Conservation (phyloP, 2,329 filamentous ascomycete species). For the Penicillium verrucosum region DNA sequence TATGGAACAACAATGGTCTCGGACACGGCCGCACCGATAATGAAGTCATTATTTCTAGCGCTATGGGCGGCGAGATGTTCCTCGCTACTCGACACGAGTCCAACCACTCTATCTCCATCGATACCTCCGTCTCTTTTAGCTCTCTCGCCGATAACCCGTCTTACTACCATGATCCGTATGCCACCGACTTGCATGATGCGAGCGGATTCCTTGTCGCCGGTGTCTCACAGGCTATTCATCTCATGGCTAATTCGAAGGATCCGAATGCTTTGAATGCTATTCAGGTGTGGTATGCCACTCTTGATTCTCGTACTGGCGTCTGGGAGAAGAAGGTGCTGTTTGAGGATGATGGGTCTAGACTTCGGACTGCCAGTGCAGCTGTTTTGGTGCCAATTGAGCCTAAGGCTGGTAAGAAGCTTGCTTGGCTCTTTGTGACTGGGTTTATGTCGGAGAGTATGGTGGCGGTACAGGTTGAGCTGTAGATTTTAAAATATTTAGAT, state of each 20-base stretch:
- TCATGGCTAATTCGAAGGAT: conserved; percentile 36
- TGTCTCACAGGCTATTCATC: conserved; percentile 41
- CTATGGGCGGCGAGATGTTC: conserved; percentile 48
- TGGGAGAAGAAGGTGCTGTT: conserved; percentile 54
- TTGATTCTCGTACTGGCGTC: conserved; percentile 14
- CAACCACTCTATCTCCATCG: conserved; percentile 40
- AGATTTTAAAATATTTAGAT: not conserved
- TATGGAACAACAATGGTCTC: conserved; percentile 58
- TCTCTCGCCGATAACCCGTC: conserved; percentile 56
- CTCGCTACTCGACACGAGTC: conserved; percentile 28
- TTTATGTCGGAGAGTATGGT: conserved; percentile 51
- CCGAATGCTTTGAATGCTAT: conserved; percentile 40
- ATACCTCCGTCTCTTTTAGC: conserved; percentile 46
- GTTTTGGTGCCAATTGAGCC: conserved; percentile 55
- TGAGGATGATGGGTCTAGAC: conserved; percentile 53
- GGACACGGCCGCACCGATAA: conserved; percentile 45
- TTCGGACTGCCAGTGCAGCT: conserved; percentile 52
- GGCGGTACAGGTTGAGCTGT: conserved; percentile 54
- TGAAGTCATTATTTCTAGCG: conserved; percentile 39
- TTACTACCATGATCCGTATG: conserved; percentile 56
- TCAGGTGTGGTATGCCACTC: conserved; percentile 48
- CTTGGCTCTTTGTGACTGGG: conserved; percentile 59
- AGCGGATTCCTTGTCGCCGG: conserved; percentile 56
- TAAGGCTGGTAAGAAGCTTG: conserved; percentile 44
- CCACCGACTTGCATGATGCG: conserved; percentile 42